Conservation (phyloP, 1,284 basidiomycete species). For the Cryptococcus sp. region DNA sequence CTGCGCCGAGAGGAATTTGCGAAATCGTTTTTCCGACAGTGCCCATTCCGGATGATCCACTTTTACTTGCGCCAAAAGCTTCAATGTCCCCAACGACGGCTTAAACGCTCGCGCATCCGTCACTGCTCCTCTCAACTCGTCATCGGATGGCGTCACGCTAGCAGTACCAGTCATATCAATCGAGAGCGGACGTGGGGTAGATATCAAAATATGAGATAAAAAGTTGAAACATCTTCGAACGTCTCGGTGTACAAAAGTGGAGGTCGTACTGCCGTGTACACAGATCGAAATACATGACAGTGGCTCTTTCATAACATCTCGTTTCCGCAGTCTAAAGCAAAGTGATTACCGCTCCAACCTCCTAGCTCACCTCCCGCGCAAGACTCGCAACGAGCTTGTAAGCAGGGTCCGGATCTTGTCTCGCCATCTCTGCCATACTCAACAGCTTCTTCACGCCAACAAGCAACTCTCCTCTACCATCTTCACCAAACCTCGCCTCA, state of each 20-base stretch:
- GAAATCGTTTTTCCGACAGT: conserved; percentile 76
- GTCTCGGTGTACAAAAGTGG: too few relatives aligned
- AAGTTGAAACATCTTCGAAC: too few relatives aligned
- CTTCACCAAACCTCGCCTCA: conserved; percentile 70
- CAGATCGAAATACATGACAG: conserved; percentile 16
- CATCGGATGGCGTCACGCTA: conserved; percentile 45
- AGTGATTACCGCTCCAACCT: too few relatives aligned
- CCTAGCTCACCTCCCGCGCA: conserved; percentile 53
- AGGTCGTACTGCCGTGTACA: too few relatives aligned
- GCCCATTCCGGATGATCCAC: conserved; percentile 65
- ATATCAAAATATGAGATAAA: too few relatives aligned
- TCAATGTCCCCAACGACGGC: conserved; percentile 67
- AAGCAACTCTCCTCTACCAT: conserved; percentile 60
- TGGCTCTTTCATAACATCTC: not conserved
- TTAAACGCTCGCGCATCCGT: conserved; percentile 58
- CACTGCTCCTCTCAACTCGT: conserved; percentile 56
- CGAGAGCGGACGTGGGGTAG: too few relatives aligned
- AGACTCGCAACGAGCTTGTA: conserved; percentile 71
- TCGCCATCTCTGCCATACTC: conserved; percentile 92
- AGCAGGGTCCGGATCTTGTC: conserved; percentile 84
- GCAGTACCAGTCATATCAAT: too few relatives aligned
- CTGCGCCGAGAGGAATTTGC: conserved; percentile 58
- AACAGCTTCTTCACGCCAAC: conserved; percentile 95
- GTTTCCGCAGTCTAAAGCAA: too few relatives aligned
- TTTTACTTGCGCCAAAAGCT: conserved; percentile 67